Percentiles rank a stretch among this genome's conserved stretches.
Conservation (phyloP, 2,329 filamentous ascomycete genomes). For the Fusarium oligoseptatum region DNA sequence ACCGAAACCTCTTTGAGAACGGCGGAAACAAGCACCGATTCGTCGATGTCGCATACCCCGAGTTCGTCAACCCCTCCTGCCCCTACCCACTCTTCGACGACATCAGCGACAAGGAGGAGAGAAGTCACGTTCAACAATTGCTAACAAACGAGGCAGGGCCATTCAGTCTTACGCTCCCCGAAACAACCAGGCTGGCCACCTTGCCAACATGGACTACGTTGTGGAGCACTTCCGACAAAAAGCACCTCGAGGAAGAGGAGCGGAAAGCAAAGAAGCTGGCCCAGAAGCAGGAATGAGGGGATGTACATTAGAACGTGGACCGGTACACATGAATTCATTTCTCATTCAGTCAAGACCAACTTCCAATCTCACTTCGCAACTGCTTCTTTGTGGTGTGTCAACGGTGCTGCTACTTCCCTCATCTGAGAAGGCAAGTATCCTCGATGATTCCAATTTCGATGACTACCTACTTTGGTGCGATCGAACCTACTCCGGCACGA, state of each 20-base stretch:
- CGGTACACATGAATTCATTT: conserved; percentile 42
- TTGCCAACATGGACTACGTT: conserved; percentile 67
- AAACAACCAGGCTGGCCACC: conserved; percentile 69
- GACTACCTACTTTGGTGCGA: background rate
- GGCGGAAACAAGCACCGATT: conserved; percentile 58
- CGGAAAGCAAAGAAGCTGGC: conserved; percentile 65
- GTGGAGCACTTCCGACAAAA: conserved; percentile 69
- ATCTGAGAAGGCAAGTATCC: background rate
- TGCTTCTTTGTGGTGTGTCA: background rate
- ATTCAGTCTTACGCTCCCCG: conserved; percentile 64
- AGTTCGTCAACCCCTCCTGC: conserved; percentile 60
- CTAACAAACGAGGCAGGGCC: conserved; percentile 56
- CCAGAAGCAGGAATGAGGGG: conserved; percentile 51
- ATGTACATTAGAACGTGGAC: conserved; percentile 47
- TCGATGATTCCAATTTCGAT: background rate
- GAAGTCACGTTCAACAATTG: background rate
- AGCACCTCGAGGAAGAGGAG: conserved; percentile 68
- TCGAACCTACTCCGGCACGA: background rate
- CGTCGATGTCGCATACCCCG: conserved; percentile 68
- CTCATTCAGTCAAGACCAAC: conserved; percentile 31
- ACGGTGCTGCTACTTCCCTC: background rate
- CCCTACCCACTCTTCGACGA: background rate
- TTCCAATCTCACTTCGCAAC: background rate
- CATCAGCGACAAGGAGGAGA: background rate
- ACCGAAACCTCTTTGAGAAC: conserved; percentile 68